Percentiles rank a stretch among this genome's conserved stretches.
These are phyloP conservation scores for Microbotryum violaceum DNA, from an alignment of 1,284 basidiomycete species.

Conservation along the genomic window DNA sequence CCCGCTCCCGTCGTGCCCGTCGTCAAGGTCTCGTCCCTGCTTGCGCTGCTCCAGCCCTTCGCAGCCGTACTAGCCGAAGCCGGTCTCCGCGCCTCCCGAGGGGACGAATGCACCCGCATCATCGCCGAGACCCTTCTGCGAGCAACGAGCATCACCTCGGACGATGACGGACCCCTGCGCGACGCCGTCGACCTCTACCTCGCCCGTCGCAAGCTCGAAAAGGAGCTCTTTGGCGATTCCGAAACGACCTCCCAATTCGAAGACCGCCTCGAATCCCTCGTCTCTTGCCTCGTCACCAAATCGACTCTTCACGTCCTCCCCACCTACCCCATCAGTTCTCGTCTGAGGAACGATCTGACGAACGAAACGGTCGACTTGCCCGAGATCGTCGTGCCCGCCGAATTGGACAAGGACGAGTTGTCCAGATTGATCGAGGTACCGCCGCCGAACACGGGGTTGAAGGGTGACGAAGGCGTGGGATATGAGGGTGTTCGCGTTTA, in stretches of 20 bases:
- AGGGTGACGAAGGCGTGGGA: constrained; percentile 55
- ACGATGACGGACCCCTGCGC: constrained; percentile 18
- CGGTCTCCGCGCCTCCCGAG: constrained; percentile 31
- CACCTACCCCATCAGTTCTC: constrained; percentile 31
- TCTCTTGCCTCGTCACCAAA: constrained; percentile 12
- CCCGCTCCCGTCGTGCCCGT: constrained; percentile 17
- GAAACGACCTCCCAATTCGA: constrained; percentile 27
- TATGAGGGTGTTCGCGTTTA: constrained; percentile 56
- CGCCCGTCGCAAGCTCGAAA: constrained; percentile 19
- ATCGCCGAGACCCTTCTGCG: constrained; percentile 34
- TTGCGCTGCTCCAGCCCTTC: constrained; percentile 32
- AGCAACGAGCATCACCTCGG: not conserved
- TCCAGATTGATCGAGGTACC: constrained; percentile 43
- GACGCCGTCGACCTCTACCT: constrained; percentile 27
- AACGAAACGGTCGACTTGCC: constrained; percentile 59
- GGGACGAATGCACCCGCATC: constrained; percentile 36
- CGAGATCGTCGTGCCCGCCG: constrained; percentile 74
- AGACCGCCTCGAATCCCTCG: constrained; percentile 24
- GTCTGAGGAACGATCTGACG: constrained; percentile 45
- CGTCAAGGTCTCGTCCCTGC: constrained; percentile 21
- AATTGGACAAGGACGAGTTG: constrained; percentile 68
- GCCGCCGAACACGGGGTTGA: constrained; percentile 36
- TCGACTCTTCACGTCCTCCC: constrained; percentile 3
- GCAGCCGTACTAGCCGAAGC: constrained; percentile 35
- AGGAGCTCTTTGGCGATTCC: constrained; percentile 28